phyloP scores from a whole-genome alignment of 2,329 filamentous ascomycete genomes.

The Penicillium sp. region DNA sequence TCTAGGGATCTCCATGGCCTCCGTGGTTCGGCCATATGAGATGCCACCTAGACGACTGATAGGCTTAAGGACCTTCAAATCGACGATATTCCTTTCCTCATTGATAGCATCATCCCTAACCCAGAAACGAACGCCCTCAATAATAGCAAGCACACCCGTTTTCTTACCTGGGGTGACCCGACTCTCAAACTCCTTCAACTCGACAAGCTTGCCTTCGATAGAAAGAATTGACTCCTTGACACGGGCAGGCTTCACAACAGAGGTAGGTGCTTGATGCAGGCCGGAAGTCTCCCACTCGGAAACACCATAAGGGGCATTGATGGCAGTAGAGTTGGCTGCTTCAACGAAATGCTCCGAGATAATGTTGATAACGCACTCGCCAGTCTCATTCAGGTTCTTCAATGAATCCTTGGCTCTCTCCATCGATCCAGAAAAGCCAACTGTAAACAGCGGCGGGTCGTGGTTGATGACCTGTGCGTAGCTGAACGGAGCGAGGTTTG shows the following conservation, averaged over 20 bases:
- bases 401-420: constrained; percentile 67
- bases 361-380: constrained; percentile 78
- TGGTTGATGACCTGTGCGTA: constrained; percentile 78
- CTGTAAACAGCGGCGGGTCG: constrained; percentile 74
- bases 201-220: constrained; percentile 70
- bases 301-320: constrained; percentile 67
- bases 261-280: constrained; percentile 59
- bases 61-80: constrained; percentile 66
- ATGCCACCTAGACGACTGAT: constrained; percentile 76
- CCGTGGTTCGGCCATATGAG: constrained; percentile 63
- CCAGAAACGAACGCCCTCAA: constrained; percentile 85
- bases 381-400: constrained; percentile 60
- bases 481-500: constrained; percentile 78
- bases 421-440: constrained; percentile 52
- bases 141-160: constrained; percentile 62
- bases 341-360: constrained; percentile 77
- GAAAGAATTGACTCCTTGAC: constrained; percentile 76
- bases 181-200: constrained; percentile 68
- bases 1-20: constrained; percentile 60
- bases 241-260: constrained; percentile 59
- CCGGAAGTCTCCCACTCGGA: constrained; percentile 75
- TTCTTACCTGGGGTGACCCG: constrained; percentile 61
- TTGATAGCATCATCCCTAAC: constrained; percentile 80
- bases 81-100: constrained; percentile 62
- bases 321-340: constrained; percentile 70